A percentile compares a stretch with the other conserved stretches of the same genome.
Conservation (phyloP, 352 stramenopile genomes). For the Phytophthora tubulina region DNA sequence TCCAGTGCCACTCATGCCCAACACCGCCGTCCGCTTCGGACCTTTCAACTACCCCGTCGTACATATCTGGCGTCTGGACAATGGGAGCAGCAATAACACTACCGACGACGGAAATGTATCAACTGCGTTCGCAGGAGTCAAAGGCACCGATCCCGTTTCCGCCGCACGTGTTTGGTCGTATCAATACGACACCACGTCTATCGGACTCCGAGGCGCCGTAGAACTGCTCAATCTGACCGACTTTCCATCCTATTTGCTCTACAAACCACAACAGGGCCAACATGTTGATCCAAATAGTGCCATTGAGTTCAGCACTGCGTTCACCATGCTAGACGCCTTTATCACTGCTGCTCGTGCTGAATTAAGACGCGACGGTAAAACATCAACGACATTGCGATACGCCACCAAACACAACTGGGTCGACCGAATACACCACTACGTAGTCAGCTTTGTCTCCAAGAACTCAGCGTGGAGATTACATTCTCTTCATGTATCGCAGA, state of each 20-base stretch:
- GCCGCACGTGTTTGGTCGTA: conserved; percentile 43
- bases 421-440: conserved; percentile 50
- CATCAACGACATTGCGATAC: conserved; percentile 17
- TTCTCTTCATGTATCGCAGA: conserved; percentile 33
- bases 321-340: conserved; percentile 49
- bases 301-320: conserved; percentile 33
- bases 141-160: conserved; percentile 25
- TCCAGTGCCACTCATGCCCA: conserved; percentile 34
- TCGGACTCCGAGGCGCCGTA: conserved; percentile 40
- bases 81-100: background rate
- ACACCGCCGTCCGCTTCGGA: conserved; percentile 47
- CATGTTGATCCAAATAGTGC: conserved; percentile 12
- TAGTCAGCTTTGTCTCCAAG: conserved; percentile 26
- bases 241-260: conserved; percentile 47
- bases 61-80: conserved; percentile 37
- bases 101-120: background rate
- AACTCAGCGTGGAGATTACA: conserved; percentile 38
- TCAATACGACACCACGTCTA: conserved; percentile 50
- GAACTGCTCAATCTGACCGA: conserved; percentile 41
- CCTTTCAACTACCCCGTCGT: conserved; percentile 59
- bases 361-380: background rate
- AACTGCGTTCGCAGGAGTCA: conserved; percentile 21
- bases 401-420: conserved; percentile 51
- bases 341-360: conserved; percentile 18
- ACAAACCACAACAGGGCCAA: conserved; percentile 9